These are phyloP conservation scores for Ettlia oleoabundans DNA, from an alignment of 139 green algal genomes.

Conservation along the genomic window DNA sequence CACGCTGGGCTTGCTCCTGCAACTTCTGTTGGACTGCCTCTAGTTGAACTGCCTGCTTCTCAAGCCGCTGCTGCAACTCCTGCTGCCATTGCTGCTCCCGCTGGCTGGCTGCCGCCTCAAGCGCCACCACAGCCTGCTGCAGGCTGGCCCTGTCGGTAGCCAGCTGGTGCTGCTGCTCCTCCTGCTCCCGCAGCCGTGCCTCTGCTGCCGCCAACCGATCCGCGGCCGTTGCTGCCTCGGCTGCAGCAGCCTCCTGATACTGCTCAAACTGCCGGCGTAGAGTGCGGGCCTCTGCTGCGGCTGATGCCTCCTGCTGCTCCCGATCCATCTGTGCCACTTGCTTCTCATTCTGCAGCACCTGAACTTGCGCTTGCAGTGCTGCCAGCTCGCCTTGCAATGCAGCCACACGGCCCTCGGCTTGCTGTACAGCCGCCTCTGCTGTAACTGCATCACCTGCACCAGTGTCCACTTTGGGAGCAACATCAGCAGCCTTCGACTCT, in stretches of 20 bases:
- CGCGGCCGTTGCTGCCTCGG: neutral
- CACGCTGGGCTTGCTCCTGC: neutral
- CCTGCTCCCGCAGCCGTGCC: slow-evolving; percentile 13
- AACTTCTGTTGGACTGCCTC: neutral
- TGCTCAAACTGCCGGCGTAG: slow-evolving; percentile 8
- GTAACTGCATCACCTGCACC: neutral
- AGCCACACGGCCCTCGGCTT: neutral
- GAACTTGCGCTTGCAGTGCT: neutral
- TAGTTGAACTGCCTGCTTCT: neutral
- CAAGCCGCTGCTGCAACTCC: neutral
- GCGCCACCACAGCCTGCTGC: slow-evolving; percentile 9
- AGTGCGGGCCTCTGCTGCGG: neutral
- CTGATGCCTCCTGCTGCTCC: neutral
- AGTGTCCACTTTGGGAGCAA: neutral
- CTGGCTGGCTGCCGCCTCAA: neutral
- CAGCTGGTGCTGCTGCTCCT: neutral
- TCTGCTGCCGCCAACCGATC: neutral
- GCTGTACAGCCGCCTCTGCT: neutral
- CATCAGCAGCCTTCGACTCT: neutral
- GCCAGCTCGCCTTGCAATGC: neutral
- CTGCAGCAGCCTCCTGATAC: slow-evolving; percentile 15
- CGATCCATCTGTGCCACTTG: neutral
- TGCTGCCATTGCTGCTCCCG: neutral
- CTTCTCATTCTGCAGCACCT: neutral
- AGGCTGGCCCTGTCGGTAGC: neutral